These are phyloP conservation scores for Pseudocercospora eumusae DNA, from an alignment of 2,329 filamentous ascomycete genomes.

Conservation along the genomic window DNA sequence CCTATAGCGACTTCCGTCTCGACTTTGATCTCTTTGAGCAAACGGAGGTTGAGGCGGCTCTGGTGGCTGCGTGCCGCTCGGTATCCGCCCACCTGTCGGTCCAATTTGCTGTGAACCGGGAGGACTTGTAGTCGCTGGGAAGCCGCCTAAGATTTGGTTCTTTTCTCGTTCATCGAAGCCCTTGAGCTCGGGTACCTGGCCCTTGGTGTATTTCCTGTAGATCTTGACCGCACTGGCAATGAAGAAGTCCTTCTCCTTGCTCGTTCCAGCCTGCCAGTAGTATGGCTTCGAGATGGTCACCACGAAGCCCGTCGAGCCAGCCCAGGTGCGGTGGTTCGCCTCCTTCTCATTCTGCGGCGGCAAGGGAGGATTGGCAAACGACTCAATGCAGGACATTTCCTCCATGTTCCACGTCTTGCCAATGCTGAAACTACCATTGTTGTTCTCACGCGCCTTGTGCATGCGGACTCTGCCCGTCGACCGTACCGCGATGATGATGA, in stretches of 20 bases:
- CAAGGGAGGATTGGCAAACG: conserved; percentile 59
- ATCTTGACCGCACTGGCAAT: conserved; percentile 96
- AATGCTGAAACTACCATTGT: conserved; percentile 91
- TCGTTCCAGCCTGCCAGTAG: conserved; percentile 91
- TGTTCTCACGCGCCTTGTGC: conserved; percentile 96
- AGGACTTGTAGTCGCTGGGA: conserved; percentile 26
- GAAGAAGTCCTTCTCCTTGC: conserved; percentile 98
- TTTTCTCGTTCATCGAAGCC: conserved; percentile 82
- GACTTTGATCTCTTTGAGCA: conserved; percentile 35
- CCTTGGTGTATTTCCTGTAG: conserved; percentile 92
- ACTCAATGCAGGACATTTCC: conserved; percentile 80
- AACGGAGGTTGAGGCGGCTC: conserved; percentile 39
- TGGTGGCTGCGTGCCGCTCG: conserved; percentile 23
- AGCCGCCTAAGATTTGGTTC: conserved; percentile 67
- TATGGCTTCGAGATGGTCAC: conserved; percentile 92
- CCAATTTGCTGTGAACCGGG: conserved; percentile 15
- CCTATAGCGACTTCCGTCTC: conserved; percentile 36
- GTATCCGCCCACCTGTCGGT: conserved; percentile 8
- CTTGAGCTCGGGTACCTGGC: conserved; percentile 72
- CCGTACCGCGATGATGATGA: conserved; percentile 90
- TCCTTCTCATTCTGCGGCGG: conserved; percentile 59
- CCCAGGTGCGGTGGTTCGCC: conserved; percentile 69
- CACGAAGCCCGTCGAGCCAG: conserved; percentile 77
- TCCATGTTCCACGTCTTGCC: conserved; percentile 98
- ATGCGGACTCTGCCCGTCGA: conserved; percentile 90